Base-by-base conservation (phyloP, 2,329 filamentous ascomycete species). In the Sclerotinia borealis region DNA sequence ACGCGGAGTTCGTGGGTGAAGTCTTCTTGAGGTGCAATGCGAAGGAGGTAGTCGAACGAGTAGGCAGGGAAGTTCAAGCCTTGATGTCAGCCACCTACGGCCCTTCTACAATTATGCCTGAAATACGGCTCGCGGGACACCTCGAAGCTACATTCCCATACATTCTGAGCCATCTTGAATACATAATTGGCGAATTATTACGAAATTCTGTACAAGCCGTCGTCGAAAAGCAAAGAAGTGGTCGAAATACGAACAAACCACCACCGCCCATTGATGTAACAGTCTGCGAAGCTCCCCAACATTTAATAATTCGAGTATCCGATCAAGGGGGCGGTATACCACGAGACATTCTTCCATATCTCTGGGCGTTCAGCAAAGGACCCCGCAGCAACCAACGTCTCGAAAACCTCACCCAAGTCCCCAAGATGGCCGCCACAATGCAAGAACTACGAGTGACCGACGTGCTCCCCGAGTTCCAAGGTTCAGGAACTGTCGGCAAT, bases 331-430 rank as follows among this genome's bases (percentile, higher is more conserved):
- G 96, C 66, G 95, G 96, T 41, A 91, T 99, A 61, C 88, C 92
- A 0, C 85, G 87, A 55, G 91, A 95, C 49, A 85, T 93, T 64
- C 79, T 97, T 27, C 93, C 93, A 0, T 90, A 96, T 74, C 82
- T 99, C 7, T 99, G 96, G 95, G 96, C 92, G 31, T 99, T 99
- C 75, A 92, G 88, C 77, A 98, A 98, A 77, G 93, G 93, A 0
- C 92, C 93, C 2, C 86, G 91, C 41, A 90, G 87, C 64, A 82
- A 88, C 68, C 84, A 86, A 65, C 86, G 92, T 4, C 82, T 98
- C n/a, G 81, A 91, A 70, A 98, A 97, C 74, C 83, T 99, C 10
- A 85, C 85, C 13, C 86, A 89, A 67, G 93, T 99, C 2, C 95
- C 95, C 3, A 90, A 91, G 65, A 89, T 99, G 83, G 91, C 93